Conservation (phyloP, 768 basidiomycete genomes). For the Tulasnella sp. region DNA sequence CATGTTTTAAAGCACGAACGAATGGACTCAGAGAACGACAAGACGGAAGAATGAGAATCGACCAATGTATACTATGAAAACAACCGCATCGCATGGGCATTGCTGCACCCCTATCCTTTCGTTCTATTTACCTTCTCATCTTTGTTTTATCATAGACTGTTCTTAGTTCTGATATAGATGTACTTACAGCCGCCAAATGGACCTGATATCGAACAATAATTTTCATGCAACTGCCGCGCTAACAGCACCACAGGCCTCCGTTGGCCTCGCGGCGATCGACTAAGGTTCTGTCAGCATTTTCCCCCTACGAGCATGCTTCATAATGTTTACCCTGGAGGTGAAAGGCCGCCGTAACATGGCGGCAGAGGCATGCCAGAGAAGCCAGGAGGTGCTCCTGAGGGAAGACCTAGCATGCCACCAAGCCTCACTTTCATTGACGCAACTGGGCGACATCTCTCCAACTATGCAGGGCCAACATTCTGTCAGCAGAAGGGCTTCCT, state of each 20-base stretch:
- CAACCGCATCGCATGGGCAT: too few species aligned
- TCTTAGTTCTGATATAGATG: background rate
- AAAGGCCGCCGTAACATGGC: slow-evolving; percentile 44
- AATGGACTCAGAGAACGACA: too few species aligned
- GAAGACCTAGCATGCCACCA: slow-evolving; percentile 22
- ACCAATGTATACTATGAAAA: too few species aligned
- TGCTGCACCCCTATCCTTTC: background rate
- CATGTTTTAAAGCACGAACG: too few species aligned
- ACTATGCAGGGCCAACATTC: too few species aligned
- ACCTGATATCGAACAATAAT: too few species aligned
- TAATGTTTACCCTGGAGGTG: slow-evolving; percentile 77
- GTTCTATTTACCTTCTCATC: background rate
- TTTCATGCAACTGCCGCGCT: too few species aligned
- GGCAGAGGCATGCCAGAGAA: slow-evolving; percentile 58
- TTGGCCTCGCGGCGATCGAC: too few species aligned
- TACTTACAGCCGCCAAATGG: background rate
- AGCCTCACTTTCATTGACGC: slow-evolving; percentile 19
- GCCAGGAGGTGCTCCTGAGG: slow-evolving; percentile 26
- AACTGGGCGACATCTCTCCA: slow-evolving; percentile 6
- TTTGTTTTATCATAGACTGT: slow-evolving; percentile 5
- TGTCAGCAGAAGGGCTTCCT: background rate
- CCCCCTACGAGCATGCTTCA: too few species aligned
- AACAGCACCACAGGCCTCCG: too few species aligned
- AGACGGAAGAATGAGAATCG: too few species aligned
- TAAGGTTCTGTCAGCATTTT: too few species aligned